Conservation (phyloP, 2,329 filamentous ascomycete genomes). For the Paracamarosporium sp. region DNA sequence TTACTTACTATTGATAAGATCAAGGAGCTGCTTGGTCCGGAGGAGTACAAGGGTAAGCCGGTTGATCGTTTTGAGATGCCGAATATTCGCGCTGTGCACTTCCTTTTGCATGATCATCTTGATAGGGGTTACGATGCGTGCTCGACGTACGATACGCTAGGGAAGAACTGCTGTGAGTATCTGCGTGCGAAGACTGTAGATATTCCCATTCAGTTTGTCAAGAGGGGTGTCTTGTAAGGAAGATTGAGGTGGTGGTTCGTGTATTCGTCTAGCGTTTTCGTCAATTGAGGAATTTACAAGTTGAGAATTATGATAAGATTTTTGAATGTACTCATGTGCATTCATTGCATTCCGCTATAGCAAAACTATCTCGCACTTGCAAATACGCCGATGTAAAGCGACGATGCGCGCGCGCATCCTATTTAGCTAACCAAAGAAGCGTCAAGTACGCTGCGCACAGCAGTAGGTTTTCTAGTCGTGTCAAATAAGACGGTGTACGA, state of each 20-base stretch:
- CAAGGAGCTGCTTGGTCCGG: conserved; percentile 25
- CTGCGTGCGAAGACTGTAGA: conserved; percentile 54
- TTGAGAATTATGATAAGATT: too few relatives aligned
- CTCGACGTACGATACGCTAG: conserved; percentile 54
- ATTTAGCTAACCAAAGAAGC: background rate
- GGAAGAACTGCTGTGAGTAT: conserved; percentile 57
- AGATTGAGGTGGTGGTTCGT: too few relatives aligned
- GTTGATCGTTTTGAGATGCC: conserved; percentile 25
- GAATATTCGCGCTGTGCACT: conserved; percentile 23
- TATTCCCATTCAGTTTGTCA: conserved; percentile 52
- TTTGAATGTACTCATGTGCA: too few relatives aligned
- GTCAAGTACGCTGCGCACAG: too few relatives aligned
- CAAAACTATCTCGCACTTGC: background rate
- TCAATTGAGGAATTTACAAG: background rate
- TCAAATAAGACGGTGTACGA: too few relatives aligned
- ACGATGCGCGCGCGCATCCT: background rate
- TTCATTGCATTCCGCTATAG: background rate
- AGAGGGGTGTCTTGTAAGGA: conserved; percentile 42
- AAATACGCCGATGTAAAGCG: background rate
- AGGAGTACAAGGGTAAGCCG: conserved; percentile 25
- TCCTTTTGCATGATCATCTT: conserved; percentile 35
- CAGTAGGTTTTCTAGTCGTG: too few relatives aligned
- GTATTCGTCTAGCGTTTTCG: background rate
- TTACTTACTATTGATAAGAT: conserved; percentile 26
- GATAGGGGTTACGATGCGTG: conserved; percentile 49